Percentiles rank a stretch among this genome's conserved stretches.
phyloP scores from a whole-genome alignment of 345 rosid genomes.

The Euphorbia pulcherrima region DNA sequence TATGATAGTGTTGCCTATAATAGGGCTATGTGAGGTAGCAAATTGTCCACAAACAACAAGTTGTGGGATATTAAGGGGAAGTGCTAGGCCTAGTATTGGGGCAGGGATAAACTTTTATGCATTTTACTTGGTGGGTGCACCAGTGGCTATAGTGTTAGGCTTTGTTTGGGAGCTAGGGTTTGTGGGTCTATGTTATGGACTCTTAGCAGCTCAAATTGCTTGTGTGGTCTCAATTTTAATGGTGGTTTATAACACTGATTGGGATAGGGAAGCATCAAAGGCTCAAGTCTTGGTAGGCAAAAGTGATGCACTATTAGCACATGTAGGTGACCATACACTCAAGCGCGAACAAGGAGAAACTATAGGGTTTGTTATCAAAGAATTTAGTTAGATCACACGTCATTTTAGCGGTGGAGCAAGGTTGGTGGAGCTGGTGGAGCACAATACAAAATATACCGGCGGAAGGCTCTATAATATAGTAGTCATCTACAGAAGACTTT shows the following conservation, averaged over 20 bases:
- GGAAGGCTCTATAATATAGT: too few relatives aligned
- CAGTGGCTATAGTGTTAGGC: conserved; percentile 45
- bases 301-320: conserved; percentile 15
- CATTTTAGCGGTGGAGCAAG: too few relatives aligned
- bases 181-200: conserved; percentile 84
- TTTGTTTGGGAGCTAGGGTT: conserved; percentile 64
- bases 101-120: conserved; percentile 38
- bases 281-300: conserved; percentile 67
- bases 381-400: background rate
- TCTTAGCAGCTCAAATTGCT: conserved; percentile 71
- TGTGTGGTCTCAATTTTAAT: conserved; percentile 61
- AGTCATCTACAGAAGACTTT: too few relatives aligned
- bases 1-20: conserved; percentile 58
- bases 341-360: conserved; percentile 30
- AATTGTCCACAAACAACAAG: conserved; percentile 93
- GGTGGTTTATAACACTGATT: conserved; percentile 66
- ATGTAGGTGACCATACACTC: conserved; percentile 28
- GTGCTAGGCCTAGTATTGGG: conserved; percentile 40
- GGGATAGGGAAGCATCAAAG: conserved; percentile 68
- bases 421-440: too few relatives aligned
- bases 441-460: too few relatives aligned
- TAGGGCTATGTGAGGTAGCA: conserved; percentile 88
- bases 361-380: background rate
- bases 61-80: conserved; percentile 62
- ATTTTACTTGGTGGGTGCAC: conserved; percentile 41